Conservation (phyloP, 2,329 filamentous ascomycete genomes). For the Monilinia fructicola region DNA sequence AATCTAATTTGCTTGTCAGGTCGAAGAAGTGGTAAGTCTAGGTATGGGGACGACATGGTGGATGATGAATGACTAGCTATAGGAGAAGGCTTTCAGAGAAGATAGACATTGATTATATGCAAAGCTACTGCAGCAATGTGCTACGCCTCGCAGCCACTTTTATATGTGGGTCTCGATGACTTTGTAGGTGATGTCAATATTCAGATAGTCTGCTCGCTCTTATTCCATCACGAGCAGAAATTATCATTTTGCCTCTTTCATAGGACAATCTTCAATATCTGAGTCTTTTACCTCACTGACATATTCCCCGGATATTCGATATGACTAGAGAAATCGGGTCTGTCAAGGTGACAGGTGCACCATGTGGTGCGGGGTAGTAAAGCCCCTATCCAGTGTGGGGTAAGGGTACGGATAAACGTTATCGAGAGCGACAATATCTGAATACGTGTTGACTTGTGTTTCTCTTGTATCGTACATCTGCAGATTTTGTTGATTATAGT, state of each 20-base stretch:
- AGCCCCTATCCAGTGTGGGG: not conserved
- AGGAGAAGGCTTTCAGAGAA: not conserved
- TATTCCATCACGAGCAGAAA: not conserved
- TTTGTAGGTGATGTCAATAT: not conserved
- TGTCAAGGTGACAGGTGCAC: not conserved
- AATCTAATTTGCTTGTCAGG: constrained; percentile 12
- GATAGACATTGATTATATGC: not conserved
- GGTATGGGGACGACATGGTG: constrained; percentile 8
- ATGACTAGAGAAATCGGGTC: not conserved
- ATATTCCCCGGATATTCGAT: not conserved
- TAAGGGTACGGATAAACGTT: not conserved
- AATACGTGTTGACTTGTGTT: not conserved
- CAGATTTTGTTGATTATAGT: not conserved
- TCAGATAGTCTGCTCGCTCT: not conserved
- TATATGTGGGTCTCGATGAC: constrained; percentile 2
- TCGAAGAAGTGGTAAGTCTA: not conserved
- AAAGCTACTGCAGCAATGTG: constrained; percentile 7
- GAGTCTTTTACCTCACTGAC: not conserved
- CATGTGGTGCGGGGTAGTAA: not conserved
- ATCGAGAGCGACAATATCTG: not conserved
- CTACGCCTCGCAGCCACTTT: constrained; percentile 8
- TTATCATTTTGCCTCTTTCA: not conserved
- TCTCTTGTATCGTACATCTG: not conserved
- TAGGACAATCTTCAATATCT: not conserved
- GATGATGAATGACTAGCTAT: not conserved